Conservation (phyloP, 768 basidiomycete genomes). For the Trametopsis cervina region DNA sequence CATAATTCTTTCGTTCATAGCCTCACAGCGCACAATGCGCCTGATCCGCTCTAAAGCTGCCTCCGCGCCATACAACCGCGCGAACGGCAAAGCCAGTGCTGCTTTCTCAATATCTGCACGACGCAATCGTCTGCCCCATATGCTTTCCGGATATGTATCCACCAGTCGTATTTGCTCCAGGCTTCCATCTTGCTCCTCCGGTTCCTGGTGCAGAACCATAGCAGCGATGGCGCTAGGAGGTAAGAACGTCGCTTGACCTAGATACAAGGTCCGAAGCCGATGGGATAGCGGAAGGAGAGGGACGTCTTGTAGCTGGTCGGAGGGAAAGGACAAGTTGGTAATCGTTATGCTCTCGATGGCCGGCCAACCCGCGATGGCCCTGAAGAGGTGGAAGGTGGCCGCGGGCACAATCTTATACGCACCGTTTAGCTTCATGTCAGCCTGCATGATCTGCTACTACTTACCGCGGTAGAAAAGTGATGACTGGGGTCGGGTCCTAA, state of each 20-base stretch:
- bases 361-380: constrained; percentile 35
- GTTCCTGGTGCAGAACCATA: constrained; percentile 24
- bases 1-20: constrained; percentile 43
- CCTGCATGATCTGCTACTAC: background rate
- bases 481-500: constrained; percentile 55
- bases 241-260: constrained; percentile 46
- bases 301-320: constrained; percentile 16
- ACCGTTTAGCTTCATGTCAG: background rate
- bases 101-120: constrained; percentile 41
- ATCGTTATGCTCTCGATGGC: constrained; percentile 39
- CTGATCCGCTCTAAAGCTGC: constrained; percentile 29
- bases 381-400: constrained; percentile 33
- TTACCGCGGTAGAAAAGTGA: constrained; percentile 56
- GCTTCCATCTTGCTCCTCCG: constrained; percentile 3
- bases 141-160: constrained; percentile 49
- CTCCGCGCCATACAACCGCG: background rate
- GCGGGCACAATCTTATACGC: constrained; percentile 34
- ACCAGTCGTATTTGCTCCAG: constrained; percentile 36
- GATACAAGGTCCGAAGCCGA: constrained; percentile 34
- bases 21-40: constrained; percentile 41
- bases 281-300: constrained; percentile 32
- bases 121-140: constrained; percentile 51
- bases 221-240: constrained; percentile 31
- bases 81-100: constrained; percentile 12
- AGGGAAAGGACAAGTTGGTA: constrained; percentile 38